Evolutionary conservation across 805 yeast genomes (phyloP).

Genomic region (Wickerhamiella qilinensis): DNA sequence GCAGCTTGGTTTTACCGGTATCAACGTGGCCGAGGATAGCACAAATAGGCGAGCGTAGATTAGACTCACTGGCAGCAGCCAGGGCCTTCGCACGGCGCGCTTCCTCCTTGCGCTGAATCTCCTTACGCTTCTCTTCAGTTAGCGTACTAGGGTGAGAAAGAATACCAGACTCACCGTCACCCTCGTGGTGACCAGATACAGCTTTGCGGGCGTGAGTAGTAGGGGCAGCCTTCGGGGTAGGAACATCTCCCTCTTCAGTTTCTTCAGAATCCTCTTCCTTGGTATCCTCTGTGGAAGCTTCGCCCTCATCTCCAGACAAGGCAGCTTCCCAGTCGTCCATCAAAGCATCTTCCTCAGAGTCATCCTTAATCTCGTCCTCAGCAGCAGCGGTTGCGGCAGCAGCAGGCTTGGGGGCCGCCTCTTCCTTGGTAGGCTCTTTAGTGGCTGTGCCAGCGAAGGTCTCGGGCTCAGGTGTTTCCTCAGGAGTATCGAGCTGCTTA

Average conservation of each 20-base stretch:
- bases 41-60: constrained; percentile 96
- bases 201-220: constrained; percentile 12
- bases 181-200: constrained; percentile 10
- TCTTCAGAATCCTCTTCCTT: constrained; percentile 2
- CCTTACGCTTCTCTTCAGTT: constrained; percentile 25
- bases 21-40: constrained; percentile 99
- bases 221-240: constrained; percentile 7
- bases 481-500: constrained; percentile 18
- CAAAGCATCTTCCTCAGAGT: constrained; percentile 37
- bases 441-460: too few species aligned
- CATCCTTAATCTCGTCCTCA: constrained; percentile 18
- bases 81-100: constrained; percentile 23
- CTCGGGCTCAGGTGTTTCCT: constrained; percentile 1
- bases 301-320: constrained; percentile 28
- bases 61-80: constrained; percentile 26
- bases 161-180: constrained; percentile 18
- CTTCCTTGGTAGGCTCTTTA: constrained; percentile 10
- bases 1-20: constrained; percentile 95
- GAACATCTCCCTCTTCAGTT: constrained; percentile 7
- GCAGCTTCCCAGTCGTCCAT: constrained; percentile 79
- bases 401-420: constrained; percentile 10
- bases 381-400: constrained; percentile 12
- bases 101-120: constrained; percentile 26
- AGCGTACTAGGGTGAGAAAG: constrained; percentile 12
- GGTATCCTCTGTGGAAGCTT: neutral